Evolutionary conservation across 1,284 basidiomycete species (phyloP), one percentile per base, ranked within the genome.

Genomic region (Malassezia obtusa): DNA sequence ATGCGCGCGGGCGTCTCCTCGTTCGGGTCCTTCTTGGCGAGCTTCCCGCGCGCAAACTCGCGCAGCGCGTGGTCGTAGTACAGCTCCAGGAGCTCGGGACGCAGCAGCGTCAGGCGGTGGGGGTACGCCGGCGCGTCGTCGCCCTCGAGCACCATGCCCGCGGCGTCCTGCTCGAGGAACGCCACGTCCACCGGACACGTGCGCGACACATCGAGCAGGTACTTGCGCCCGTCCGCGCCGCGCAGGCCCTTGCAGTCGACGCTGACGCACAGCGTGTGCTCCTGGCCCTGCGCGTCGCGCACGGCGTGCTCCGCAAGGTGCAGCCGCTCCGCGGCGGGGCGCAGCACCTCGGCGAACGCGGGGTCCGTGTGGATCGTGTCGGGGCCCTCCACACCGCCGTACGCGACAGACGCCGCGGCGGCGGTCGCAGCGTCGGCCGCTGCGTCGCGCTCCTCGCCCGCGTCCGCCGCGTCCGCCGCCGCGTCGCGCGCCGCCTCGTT

Each of bases 171-270:
- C 66, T 81, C 79, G 45, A 79, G 73, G 75, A 78, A 81, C 59
- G 79, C 77, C 59, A 81, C 71, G 65, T 81, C 80, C 53, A 79
- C 77, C 14, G 79, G 79, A 52, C 73, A 74, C 22, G 80, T 68
- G 41, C 80, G 76, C 50, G 77, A 74, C 21, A 80, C 74, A 60
- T 81, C 80, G 49, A 81, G 77, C 31, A 80, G 71, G 71, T 81
- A 81, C 58, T 76, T 72, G 28, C 80, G 71, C 8, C 80, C 79
- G 59, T 81, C 80, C 12, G 79, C 77, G 22, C 79, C 80, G 28
- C 77, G 75, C 35, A 81, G 75, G 50, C 79, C 80, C 72, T 81
- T 80, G 62, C 79, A 78, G 64, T 81, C 80, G 47, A 77, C 76
- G 48, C 77, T 78, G 10, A 79, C 77, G 73, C 75, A 79, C 57